Evolutionary conservation across 345 rosid genomes (phyloP), one percentile per base, ranked within the genome.

Genomic region (Gossypium sturtianum): DNA sequence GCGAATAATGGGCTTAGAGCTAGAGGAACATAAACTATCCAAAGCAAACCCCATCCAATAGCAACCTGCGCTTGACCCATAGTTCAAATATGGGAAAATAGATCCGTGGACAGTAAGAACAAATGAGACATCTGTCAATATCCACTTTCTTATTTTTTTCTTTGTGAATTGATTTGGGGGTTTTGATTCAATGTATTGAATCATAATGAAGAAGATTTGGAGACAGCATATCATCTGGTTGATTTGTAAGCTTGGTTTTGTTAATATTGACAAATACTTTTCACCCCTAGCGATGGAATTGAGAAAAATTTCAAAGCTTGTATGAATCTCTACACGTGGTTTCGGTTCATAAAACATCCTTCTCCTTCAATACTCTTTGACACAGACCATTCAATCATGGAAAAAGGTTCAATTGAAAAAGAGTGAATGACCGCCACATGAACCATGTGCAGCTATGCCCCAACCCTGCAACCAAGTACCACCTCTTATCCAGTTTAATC

Each of bases 351-450:
- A 10, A 38, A 17, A 34, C 43, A 16, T 15, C 67, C 48, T 64
- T 38, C 49, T 41, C 48, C 67, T 17, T 17, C 7, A 5, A 7
- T 12, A 63, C 3, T n/a, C 67, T 9, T 23, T 41, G 49, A 64
- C 68, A 64, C 68, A 16, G 25, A 41, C 68, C 49, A n/a, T 10
- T 64, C 23, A 64, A 64, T 38, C 68, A 64, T 41, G 68, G 23
- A 64, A 41, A 34, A 64, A 63, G 15, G n/a, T 7, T 63, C 22
- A 1, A 16, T 17, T 16, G 41, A 16, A 17, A 25, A 59, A 1
- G 41, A 25, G n/a, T 15, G 47, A 62, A 41, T 29, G 66, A 15
- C 20, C 4, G 20, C 2, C 47, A 62, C 47, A 63, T 63, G 68
- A 60, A 13, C 25, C 48, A 63, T 63, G 68, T 63, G 47, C 22